A percentile compares a stretch with the other conserved stretches of the same genome.
Evolutionary conservation across 306 rosid genomes (phyloP).

Genomic region (Castanea sativa): DNA sequence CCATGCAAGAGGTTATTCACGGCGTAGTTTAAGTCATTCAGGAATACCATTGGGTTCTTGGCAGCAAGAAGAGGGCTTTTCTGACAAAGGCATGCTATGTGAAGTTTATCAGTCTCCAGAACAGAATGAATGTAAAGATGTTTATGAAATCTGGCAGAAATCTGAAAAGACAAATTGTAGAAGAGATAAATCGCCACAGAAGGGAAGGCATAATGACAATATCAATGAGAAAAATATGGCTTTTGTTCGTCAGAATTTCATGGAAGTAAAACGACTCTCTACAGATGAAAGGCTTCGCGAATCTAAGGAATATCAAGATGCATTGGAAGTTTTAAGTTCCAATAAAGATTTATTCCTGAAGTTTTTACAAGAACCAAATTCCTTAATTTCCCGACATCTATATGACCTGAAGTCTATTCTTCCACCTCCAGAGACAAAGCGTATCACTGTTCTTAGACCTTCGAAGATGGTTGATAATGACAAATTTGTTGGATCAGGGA

Average conservation of each 20-base stretch:
- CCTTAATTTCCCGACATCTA: slow-evolving; percentile 48
- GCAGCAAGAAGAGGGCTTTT: slow-evolving; percentile 46
- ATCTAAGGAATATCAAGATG: slow-evolving; percentile 74
- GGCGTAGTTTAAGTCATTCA: slow-evolving; percentile 39
- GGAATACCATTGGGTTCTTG: slow-evolving; percentile 45
- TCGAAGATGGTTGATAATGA: slow-evolving; percentile 62
- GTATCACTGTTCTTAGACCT: slow-evolving; percentile 85
- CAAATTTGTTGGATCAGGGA: slow-evolving; percentile 35
- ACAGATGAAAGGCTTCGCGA: slow-evolving; percentile 63
- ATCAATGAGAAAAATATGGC: slow-evolving; percentile 60
- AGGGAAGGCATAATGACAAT: slow-evolving; percentile 51
- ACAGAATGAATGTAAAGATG: slow-evolving; percentile 49
- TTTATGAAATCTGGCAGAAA: slow-evolving; percentile 71
- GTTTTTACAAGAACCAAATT: slow-evolving; percentile 62
- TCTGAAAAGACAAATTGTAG: slow-evolving; percentile 46
- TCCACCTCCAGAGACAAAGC: slow-evolving; percentile 54
- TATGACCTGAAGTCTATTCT: slow-evolving; percentile 51
- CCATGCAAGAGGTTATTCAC: slow-evolving; percentile 46
- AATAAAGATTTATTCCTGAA: slow-evolving; percentile 65
- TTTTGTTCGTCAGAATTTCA: slow-evolving; percentile 65
- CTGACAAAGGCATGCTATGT: slow-evolving; percentile 46
- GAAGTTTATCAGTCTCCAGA: slow-evolving; percentile 46
- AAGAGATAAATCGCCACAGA: slow-evolving; percentile 60
- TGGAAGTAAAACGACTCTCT: slow-evolving; percentile 66
- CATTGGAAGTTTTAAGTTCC: slow-evolving; percentile 81